A percentile compares a stretch with the other conserved stretches of the same genome.
These are phyloP conservation scores for Suillus lakei DNA, from an alignment of 768 basidiomycete species.

Conservation along the genomic window DNA sequence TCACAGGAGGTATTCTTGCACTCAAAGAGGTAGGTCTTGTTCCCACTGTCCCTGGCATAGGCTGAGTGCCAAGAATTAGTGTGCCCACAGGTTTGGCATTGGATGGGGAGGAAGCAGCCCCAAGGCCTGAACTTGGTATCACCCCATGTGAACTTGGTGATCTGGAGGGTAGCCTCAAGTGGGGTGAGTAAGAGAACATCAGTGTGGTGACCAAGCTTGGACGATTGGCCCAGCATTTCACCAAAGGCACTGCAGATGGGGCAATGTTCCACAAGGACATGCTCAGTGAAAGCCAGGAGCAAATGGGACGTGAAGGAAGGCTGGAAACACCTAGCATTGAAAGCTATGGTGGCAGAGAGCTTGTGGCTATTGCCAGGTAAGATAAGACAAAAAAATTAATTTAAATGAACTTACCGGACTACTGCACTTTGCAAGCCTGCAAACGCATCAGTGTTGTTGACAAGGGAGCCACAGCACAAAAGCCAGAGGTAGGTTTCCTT, in stretches of 20 bases:
- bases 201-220: not conserved
- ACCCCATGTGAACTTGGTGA: not conserved
- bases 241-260: not conserved
- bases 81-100: slow-evolving; percentile 3
- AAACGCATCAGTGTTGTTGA: not conserved
- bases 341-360: not conserved
- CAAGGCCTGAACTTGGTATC: not conserved
- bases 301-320: not conserved
- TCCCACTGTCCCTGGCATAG: not conserved
- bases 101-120: slow-evolving; percentile 1
- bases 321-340: not conserved
- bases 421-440: not conserved
- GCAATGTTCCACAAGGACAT: not conserved
- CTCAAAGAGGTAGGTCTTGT: not conserved
- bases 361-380: not conserved
- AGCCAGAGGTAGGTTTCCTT: not conserved
- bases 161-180: not conserved
- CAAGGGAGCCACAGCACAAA: not conserved
- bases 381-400: not conserved
- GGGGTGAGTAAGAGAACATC: not conserved
- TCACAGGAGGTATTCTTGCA: not conserved
- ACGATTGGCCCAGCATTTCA: not conserved
- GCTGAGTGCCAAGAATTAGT: not conserved
- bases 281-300: not conserved
- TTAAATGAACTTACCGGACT: not conserved